Evolutionary conservation across 2,329 filamentous ascomycete species (phyloP), one percentile per base, ranked within the genome.

Genomic region (Hypoxylon sp.): DNA sequence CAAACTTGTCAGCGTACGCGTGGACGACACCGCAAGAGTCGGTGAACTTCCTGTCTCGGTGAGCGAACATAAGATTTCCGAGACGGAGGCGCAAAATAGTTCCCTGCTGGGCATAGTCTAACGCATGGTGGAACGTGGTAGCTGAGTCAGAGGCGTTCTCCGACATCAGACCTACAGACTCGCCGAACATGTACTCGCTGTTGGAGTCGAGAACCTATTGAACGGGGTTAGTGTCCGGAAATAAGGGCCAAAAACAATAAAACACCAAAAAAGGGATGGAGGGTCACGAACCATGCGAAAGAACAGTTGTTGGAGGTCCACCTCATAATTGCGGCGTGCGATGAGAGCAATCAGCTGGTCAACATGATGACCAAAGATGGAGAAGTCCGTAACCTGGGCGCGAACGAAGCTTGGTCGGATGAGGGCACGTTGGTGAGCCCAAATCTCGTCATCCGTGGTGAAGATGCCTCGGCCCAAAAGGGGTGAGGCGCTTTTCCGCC

Each of bases 181-280:
- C 70, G 22, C 70, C 70, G 30, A 72, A 72, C 70, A 72, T 72
- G 62, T 71, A 72, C 51, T 72, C 68, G 61, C 68, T 71, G 48
- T 72, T 72, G 6, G 70, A 72, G 55, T 72, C 70, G 6, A 72
- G 49, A 13, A 72, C 68, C 70, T 72, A 31, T 22, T 25, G 25
- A 40, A 11, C n/a, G n/a, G 50, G 8, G 25, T 72, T 63, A 72
- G 68, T 58, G 11, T 44, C 35, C 40, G 33, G 33, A 13, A 37
- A 37, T 37, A 37, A 42, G 51, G 50, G 11, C 25, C 31, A 33
- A 42, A 17, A 42, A n/a, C 40, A 42, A 42, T 17, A 22, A 20
- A 20, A 8, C 25, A 27, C 25, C 25, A 20, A 44, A 20, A n/a
- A 20, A 44, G 20, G 10, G 17, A 22, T 44, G 30, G 22, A 14